These are phyloP conservation scores for Epithemia pelagica DNA, from an alignment of 108 stramenopile genomes.

Conservation along the genomic window DNA sequence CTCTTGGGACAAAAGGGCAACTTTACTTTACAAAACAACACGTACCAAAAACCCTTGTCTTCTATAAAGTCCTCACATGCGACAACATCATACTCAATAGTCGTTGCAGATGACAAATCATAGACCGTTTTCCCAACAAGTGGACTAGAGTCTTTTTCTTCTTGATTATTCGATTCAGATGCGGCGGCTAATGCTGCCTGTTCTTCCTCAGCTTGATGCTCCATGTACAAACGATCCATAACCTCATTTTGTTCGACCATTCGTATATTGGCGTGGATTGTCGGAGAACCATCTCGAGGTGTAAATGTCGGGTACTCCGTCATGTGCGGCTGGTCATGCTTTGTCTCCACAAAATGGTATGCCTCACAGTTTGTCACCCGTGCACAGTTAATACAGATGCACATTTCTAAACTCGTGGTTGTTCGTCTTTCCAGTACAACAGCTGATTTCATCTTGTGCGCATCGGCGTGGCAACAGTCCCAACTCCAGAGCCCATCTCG, in stretches of 20 bases:
- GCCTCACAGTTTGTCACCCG: conserved; percentile 71
- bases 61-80: conserved; percentile 73
- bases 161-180: conserved; percentile 14
- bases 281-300: conserved; percentile 74
- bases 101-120: conserved; percentile 52
- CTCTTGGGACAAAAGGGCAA: too few species aligned
- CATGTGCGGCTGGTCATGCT: conserved; percentile 86
- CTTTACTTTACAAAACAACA: too few species aligned
- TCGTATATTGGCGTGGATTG: conserved; percentile 80
- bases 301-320: conserved; percentile 64
- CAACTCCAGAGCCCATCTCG: too few species aligned
- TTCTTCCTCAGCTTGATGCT: conserved; percentile 39
- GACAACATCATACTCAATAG: conserved; percentile 83
- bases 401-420: conserved; percentile 18
- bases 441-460: too few species aligned
- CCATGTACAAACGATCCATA: conserved; percentile 40
- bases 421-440: too few species aligned
- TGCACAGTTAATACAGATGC: conserved; percentile 79
- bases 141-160: conserved; percentile 20
- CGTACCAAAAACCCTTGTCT: conserved; percentile 56
- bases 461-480: too few species aligned
- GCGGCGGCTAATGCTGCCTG: background rate
- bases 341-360: conserved; percentile 83
- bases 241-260: conserved; percentile 33
- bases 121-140: conserved; percentile 46